Evolutionary conservation across 257 asterid species (phyloP).

Genomic region (Lavandula angustifolia): DNA sequence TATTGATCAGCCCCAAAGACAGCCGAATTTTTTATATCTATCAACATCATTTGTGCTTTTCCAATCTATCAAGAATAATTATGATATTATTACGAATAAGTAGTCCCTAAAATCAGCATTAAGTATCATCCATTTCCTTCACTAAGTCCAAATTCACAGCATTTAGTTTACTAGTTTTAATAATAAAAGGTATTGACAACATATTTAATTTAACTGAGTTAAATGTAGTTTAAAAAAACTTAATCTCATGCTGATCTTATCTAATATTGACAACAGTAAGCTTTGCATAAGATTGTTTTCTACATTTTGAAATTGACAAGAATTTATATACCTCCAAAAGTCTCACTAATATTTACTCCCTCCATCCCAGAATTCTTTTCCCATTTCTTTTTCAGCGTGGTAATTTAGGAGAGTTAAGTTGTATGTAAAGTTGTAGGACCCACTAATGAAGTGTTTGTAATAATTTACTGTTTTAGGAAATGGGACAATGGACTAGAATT

Average conservation of each 20-base stretch:
- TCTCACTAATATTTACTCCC: too few species aligned
- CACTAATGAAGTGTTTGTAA: too few species aligned
- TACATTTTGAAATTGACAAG: background rate
- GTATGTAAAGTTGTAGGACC: too few species aligned
- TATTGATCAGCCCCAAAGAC: background rate
- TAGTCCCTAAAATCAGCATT: background rate
- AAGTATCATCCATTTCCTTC: conserved; percentile 7
- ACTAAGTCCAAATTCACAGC: background rate
- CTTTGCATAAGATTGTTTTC: background rate
- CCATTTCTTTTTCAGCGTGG: too few species aligned
- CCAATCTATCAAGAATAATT: background rate
- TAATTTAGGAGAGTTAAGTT: too few species aligned
- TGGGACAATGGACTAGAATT: too few species aligned
- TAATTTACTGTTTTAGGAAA: too few species aligned
- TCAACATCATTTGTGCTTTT: background rate
- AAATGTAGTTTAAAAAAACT: background rate
- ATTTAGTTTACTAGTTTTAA: background rate
- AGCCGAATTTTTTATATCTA: background rate
- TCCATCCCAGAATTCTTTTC: too few species aligned
- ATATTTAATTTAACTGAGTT: background rate
- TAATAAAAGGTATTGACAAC: background rate
- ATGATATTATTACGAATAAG: background rate
- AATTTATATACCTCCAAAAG: background rate
- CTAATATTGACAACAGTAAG: background rate
- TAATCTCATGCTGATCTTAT: background rate